Percentiles rank a stretch among this genome's conserved stretches.
phyloP scores from a whole-genome alignment of 805 yeast species.

The Kazachstania bromeliacearum region DNA sequence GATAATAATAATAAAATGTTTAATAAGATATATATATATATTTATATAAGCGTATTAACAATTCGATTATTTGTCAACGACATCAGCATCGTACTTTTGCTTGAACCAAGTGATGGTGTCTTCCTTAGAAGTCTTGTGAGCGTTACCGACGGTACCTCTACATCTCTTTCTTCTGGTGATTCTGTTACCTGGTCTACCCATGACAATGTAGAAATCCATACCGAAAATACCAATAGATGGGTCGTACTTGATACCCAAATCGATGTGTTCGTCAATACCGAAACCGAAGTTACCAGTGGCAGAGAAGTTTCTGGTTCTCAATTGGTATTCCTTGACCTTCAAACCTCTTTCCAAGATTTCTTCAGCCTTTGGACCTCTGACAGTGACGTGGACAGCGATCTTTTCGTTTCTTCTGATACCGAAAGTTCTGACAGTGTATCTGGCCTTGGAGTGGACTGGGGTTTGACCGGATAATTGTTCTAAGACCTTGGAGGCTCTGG shows the following conservation, averaged over 20 bases:
- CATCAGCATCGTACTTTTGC: conserved; percentile 99
- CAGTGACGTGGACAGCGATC: conserved; percentile 98
- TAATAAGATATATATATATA: conserved; percentile 2
- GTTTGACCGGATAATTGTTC: conserved; percentile 99
- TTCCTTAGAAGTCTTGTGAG: conserved; percentile 85
- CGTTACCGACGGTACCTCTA: conserved; percentile 78
- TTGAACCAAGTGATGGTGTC: conserved; percentile 98
- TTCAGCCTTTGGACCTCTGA: conserved; percentile 99
- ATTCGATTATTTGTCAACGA: conserved; percentile 58
- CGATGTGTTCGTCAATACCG: conserved; percentile 99
- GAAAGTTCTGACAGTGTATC: conserved; percentile 99
- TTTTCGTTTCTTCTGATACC: conserved; percentile 99
- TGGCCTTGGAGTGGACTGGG: conserved; percentile 99
- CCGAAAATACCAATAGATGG: conserved; percentile 99
- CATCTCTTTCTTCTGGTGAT: conserved; percentile 98
- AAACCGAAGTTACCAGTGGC: conserved; percentile 99
- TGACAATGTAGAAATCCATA: conserved; percentile 99
- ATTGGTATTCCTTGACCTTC: conserved; percentile 99
- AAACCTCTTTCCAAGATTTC: conserved; percentile 99
- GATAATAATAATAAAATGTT: neutral
- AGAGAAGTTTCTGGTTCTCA: conserved; percentile 88
- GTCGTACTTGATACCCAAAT: conserved; percentile 99
- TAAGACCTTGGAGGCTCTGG: conserved; percentile 99
- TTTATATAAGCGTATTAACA: neutral
- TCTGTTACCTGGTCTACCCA: conserved; percentile 99